Base-by-base conservation (phyloP, 2,329 filamentous ascomycete genomes). In the Ophiostoma pallidulum region DNA sequence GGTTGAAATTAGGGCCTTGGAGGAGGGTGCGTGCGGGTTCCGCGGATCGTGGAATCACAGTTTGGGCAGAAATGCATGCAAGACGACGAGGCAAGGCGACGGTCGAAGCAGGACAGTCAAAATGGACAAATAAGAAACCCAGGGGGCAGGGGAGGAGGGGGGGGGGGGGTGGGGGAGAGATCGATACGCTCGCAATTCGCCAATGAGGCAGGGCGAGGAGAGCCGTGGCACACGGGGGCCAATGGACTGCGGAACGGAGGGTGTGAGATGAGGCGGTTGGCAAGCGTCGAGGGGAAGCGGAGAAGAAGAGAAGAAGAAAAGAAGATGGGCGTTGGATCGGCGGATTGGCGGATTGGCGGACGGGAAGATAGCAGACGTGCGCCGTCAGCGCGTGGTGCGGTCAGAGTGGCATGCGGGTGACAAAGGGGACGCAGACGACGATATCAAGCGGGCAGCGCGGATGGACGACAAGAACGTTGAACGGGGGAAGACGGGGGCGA, bases 1-100 rank as follows among this genome's bases (percentile, higher is more conserved):
- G 32, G n/a, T n/a, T n/a, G 31, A 32, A 14, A 36, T 31, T 32
- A 32, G 41, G 9, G 41, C 16, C 28, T 32, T 36, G 41, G 20
- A 44, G 41, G 31, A 19, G 41, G 28, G 41, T 22, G 42, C 20
- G 42, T 33, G 18, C 41, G 18, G 20, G 42, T 45, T 33, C 44
- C 43, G 20, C 26, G 22, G 43, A 40, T 39, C 36, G 18, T 39
- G n/a, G 18, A 40, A 46, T 41, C 41, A 41, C 37, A 44, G 5
- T 40, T 49, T 41, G 47, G 47, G 47, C 47, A 49, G 20, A 28
- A 40, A 49, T 49, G 47, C 47, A 37, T 41, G n/a, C 18, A 12
- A 13, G 24, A 36, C 28, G 31, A 18, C 26, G 24, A 44, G 26
- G 45, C 16, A 22, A 33, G 9, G 16, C 10, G 6, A 10, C 10